Evolutionary conservation across 352 stramenopile species (phyloP), one percentile per base, ranked within the genome.

Genomic region (Phytophthora sansomeana): DNA sequence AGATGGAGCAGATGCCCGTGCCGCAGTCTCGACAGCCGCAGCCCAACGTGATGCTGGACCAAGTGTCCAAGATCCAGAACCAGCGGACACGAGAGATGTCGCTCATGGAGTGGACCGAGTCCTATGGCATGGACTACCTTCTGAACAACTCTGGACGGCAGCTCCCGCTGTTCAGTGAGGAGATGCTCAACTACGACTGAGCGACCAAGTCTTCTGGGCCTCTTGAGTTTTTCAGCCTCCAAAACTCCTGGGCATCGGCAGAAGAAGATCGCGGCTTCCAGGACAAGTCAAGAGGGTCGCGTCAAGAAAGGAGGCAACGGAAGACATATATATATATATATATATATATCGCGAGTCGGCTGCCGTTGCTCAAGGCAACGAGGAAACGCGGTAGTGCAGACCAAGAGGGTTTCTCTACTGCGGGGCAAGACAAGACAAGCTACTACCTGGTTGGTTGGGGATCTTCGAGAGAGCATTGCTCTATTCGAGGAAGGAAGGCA

Each of bases 61-160:
- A 67, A 9, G 69, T 77, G 50, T 47, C 58, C 4, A 91, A 89
- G 72, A 52, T 60, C 8, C 64, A 75, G 47, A 87, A 79, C 42
- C 71, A 78, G 49, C 66, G 66, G 58, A 80, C 83, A 32, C 77
- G 68, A 51, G 81, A 93, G 29, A 87, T 91, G 70, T 83, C 83
- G 19, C 58, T 93, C 2, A 75, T 93, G 57, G 85, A 93, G 70
- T 93, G 85, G 81, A 91, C 85, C 3, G 85, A 93, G 56, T 77
- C 78, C 3, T 91, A 90, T 51, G 83, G 83, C 50, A 92, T 93
- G 77, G 85, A 92, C 65, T 92, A 83, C 55, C 76, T 92, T n/a
- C 69, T 90, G 16, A 91, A 87, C 70, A 83, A 93, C 44, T 61
- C 66, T 24, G 74, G 70, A 21, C 76, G 83, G 1, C 65, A 69